These are phyloP conservation scores for Fistulinella prunicolor DNA, from an alignment of 768 basidiomycete genomes.

Conservation along the genomic window DNA sequence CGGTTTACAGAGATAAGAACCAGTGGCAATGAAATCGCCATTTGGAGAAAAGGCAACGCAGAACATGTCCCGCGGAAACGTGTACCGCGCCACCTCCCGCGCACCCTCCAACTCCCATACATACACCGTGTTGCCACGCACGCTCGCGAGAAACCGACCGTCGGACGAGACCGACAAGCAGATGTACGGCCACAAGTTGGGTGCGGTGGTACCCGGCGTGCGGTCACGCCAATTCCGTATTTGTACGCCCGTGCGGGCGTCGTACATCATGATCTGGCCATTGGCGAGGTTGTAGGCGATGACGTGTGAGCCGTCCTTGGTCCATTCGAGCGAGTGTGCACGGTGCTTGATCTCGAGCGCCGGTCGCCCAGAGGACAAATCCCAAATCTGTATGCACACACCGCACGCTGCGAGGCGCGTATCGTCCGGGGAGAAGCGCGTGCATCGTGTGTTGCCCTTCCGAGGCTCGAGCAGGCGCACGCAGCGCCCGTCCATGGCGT, in stretches of 20 bases:
- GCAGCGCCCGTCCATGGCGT: constrained; percentile 10
- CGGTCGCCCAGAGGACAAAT: constrained; percentile 13
- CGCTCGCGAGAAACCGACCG: constrained; percentile 18
- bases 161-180: constrained; percentile 22
- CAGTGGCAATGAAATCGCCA: constrained; percentile 18
- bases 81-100: constrained; percentile 17
- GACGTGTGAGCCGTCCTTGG: constrained; percentile 18
- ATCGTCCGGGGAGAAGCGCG: constrained; percentile 25
- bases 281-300: constrained; percentile 23
- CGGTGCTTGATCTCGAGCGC: constrained; percentile 27
- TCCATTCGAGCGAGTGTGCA: constrained; percentile 24
- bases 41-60: constrained; percentile 24
- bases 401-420: constrained; percentile 23
- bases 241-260: constrained; percentile 15
- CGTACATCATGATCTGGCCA: constrained; percentile 25
- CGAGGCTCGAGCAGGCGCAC: constrained; percentile 20
- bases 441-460: constrained; percentile 24
- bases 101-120: constrained; percentile 18
- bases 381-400: constrained; percentile 25
- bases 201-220: background rate
- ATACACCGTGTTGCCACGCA: constrained; percentile 15
- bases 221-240: constrained; percentile 23
- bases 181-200: constrained; percentile 22
- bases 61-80: constrained; percentile 22
- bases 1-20: constrained; percentile 14